Percentiles rank a stretch among this genome's conserved stretches.
phyloP scores from a whole-genome alignment of 352 stramenopile species.

The Phytopythium cucurbitacearum region DNA sequence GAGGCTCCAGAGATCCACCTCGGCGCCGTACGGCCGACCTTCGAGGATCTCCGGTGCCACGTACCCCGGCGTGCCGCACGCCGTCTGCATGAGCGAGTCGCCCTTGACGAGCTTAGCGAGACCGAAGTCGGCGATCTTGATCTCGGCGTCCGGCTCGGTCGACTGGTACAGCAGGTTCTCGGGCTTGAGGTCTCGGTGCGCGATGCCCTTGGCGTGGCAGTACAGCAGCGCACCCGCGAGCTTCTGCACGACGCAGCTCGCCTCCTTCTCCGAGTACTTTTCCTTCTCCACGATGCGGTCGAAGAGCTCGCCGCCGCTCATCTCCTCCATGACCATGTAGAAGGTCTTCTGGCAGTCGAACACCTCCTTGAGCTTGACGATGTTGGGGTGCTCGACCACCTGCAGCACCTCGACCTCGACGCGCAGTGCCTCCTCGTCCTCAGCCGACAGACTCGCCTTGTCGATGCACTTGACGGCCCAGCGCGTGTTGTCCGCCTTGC shows the following conservation, averaged over 20 bases:
- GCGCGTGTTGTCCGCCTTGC: constrained; percentile 67
- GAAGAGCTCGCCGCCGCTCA: constrained; percentile 90
- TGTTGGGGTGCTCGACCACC: constrained; percentile 82
- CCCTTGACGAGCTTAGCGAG: constrained; percentile 90
- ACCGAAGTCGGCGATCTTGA: constrained; percentile 94
- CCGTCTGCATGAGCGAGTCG: constrained; percentile 92
- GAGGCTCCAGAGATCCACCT: constrained; percentile 95
- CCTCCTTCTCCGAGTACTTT: constrained; percentile 90
- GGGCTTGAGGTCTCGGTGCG: constrained; percentile 87
- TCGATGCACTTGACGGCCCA: constrained; percentile 87
- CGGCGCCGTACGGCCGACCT: constrained; percentile 88
- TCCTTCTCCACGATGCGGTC: constrained; percentile 91
- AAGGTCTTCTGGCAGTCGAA: constrained; percentile 88
- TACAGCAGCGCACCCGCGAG: constrained; percentile 82
- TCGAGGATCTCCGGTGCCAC: constrained; percentile 96
- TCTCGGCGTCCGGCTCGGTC: constrained; percentile 84
- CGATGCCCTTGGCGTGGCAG: constrained; percentile 88
- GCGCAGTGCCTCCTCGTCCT: constrained; percentile 78
- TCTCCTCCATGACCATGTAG: constrained; percentile 92
- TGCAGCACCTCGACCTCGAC: constrained; percentile 85
- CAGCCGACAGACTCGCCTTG: constrained; percentile 67
- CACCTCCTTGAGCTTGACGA: constrained; percentile 84
- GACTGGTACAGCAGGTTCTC: constrained; percentile 89
- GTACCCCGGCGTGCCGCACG: constrained; percentile 96
- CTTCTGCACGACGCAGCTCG: constrained; percentile 79